Evolutionary conservation across 805 yeast species (phyloP), one percentile per base, ranked within the genome.

Genomic region (Candida krabiensis): DNA sequence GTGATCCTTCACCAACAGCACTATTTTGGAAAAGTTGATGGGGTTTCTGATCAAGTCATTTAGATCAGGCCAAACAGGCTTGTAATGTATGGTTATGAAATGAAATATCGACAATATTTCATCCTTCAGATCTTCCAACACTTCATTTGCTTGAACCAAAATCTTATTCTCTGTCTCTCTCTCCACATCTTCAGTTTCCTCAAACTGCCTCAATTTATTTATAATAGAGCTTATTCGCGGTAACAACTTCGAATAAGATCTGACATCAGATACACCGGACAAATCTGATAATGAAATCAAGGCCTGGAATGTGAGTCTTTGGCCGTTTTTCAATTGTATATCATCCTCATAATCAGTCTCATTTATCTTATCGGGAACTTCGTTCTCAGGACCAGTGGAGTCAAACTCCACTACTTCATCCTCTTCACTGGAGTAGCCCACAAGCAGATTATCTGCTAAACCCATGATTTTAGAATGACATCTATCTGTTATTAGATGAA

Each of bases 41-140:
- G 91, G 80, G 41, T 76, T 75, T 9, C 78, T 65, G 1, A 86
- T 70, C 26, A 89, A 62, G 0, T 80, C 64, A 17, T 73, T 83
- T 34, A 89, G 63, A 51, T 89, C 96, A 0, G 86, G 80, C 61
- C 87, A 88, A 13, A 81, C 73, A 3, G 73, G 68, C 8, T 68
- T 61, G 52, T 87, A 89, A 18, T 70, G 68, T 0, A 70, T 54
- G 33, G 69, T 74, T 25, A 83, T 61, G 35, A 73, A 74, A 5
- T 69, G 57, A 42, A 76, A 76, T 8, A 83, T 52, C 3, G 66
- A 42, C 0, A 60, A 46, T 4, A 83, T 76, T 44, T 85, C 91
- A 11, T 65, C 64, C 31, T 71, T 70, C 2, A 85, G 68, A 5
- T 77, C 71, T 9, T 71, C 70, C 0, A 80, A 64, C n/a, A 75